These are phyloP conservation scores for Aureobasidium subglaciale DNA, from an alignment of 2,329 filamentous ascomycete species.

Conservation along the genomic window DNA sequence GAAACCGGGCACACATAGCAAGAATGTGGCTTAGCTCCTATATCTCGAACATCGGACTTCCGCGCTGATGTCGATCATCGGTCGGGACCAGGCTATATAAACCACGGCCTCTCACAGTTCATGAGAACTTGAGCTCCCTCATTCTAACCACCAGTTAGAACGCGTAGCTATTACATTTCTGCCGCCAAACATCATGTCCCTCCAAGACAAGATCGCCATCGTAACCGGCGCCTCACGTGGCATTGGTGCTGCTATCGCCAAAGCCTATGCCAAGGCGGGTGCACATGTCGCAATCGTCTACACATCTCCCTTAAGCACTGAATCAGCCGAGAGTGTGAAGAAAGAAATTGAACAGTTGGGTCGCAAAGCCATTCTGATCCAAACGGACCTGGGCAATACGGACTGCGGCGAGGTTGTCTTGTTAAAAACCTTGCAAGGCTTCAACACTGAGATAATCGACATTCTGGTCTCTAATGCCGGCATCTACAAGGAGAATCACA, in stretches of 20 bases:
- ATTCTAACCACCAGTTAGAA: not conserved
- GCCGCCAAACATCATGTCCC: not conserved
- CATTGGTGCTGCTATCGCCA: constrained; percentile 35
- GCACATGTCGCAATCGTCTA: constrained; percentile 49
- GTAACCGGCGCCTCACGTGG: constrained; percentile 36
- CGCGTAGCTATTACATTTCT: too few relatives aligned
- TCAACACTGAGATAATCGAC: constrained; percentile 45
- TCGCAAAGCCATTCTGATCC: constrained; percentile 44
- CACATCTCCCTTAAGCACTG: constrained; percentile 40
- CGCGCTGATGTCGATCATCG: not conserved
- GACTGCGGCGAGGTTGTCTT: constrained; percentile 45
- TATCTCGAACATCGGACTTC: constrained; percentile 26
- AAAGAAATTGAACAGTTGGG: constrained; percentile 29
- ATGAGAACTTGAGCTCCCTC: too few relatives aligned
- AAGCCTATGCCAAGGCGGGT: constrained; percentile 33
- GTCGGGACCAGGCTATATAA: not conserved
- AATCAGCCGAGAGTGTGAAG: constrained; percentile 49
- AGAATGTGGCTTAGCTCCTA: constrained; percentile 21
- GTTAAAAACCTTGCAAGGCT: constrained; percentile 35
- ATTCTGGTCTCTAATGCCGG: constrained; percentile 53
- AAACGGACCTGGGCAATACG: constrained; percentile 48
- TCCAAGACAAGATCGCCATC: constrained; percentile 27
- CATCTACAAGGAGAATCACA: not conserved
- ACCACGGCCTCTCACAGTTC: not conserved
- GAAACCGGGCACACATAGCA: not conserved